phyloP scores from a whole-genome alignment of 2,329 filamentous ascomycete genomes.

The Trichophyton mentagrophytes region DNA sequence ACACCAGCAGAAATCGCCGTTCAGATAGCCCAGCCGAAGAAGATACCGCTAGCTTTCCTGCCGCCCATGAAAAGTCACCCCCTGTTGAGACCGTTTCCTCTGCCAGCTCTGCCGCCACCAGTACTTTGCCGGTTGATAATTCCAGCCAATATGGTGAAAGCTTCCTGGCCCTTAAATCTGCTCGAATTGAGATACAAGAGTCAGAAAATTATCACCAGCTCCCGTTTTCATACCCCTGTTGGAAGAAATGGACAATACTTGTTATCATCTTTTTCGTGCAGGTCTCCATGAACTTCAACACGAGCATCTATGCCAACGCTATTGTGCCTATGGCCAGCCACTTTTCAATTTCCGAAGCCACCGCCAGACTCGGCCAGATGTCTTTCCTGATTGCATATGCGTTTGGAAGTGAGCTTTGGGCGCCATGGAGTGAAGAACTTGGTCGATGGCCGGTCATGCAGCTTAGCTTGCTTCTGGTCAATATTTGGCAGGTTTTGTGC shows the following conservation, averaged over 20 bases:
- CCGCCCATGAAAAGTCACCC: neutral
- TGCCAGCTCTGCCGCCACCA: neutral
- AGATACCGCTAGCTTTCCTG: neutral
- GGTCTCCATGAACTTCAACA: constrained; percentile 67
- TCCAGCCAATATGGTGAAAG: neutral
- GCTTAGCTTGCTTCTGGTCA: constrained; percentile 58
- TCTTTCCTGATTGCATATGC: constrained; percentile 67
- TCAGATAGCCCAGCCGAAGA: neutral
- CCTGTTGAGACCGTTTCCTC: neutral
- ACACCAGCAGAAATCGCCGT: neutral
- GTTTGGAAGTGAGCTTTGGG: constrained; percentile 78
- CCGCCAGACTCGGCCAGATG: constrained; percentile 58
- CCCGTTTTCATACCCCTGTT: constrained; percentile 46
- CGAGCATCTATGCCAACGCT: constrained; percentile 57
- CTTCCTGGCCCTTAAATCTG: neutral
- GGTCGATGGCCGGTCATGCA: constrained; percentile 65
- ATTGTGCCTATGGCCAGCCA: constrained; percentile 49
- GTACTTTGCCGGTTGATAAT: too few species aligned
- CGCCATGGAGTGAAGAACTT: constrained; percentile 72
- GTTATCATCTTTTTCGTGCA: constrained; percentile 58
- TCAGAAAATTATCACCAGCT: constrained; percentile 52
- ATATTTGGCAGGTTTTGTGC: constrained; percentile 61
- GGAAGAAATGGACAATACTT: constrained; percentile 58
- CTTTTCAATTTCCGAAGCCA: constrained; percentile 54
- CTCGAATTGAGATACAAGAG: constrained; percentile 29